phyloP scores from a whole-genome alignment of 345 rosid genomes.

The thale cress (Arabidopsis thaliana) region TAIR10.1 NC_003075.7:15412501-15413000 shows the following conservation, averaged over 20 bases:
- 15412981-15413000: background rate
- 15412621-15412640: background rate
- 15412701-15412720: background rate
- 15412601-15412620: background rate
- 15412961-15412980: background rate
- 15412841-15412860: background rate
- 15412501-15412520: background rate
- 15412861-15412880: background rate
- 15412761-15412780: background rate
- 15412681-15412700: background rate
- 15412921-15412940: background rate
- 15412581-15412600: background rate
- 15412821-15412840: background rate
- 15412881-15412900: background rate
- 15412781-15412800: background rate
- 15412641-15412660: background rate
- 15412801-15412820: background rate
- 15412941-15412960: background rate
- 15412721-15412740: background rate
- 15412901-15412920: background rate
- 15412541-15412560: background rate
- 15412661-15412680: slow-evolving; percentile 1
- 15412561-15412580: too few species aligned
- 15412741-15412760: background rate
- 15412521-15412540: background rate